Conservation (phyloP, 192 early-diverging fungal genomes). For the Coemansia sp. region DNA sequence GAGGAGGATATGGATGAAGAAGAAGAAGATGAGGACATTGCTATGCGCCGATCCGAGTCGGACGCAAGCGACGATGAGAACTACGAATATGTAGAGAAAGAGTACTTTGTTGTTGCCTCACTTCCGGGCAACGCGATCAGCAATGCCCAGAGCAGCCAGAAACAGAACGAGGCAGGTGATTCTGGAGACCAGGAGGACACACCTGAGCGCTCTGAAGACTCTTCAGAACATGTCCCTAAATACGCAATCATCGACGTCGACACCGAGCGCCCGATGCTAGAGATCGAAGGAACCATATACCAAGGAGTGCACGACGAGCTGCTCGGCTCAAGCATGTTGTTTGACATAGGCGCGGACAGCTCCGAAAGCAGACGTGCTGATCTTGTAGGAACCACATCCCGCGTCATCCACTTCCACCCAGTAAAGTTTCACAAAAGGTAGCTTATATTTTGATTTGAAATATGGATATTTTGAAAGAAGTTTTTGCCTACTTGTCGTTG, state of each 20-base stretch:
- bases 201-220: not conserved
- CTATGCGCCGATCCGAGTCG: not conserved
- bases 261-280: constrained; percentile 36
- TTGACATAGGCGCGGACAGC: constrained; percentile 22
- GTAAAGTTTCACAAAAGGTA: constrained; percentile 17
- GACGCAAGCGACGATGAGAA: not conserved
- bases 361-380: constrained; percentile 12
- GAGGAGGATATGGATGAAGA: too few relatives aligned
- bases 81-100: constrained; percentile 38
- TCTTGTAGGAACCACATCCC: constrained; percentile 29
- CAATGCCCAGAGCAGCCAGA: not conserved
- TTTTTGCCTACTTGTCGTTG: constrained; percentile 36
- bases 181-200: not conserved
- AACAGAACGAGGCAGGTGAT: not conserved
- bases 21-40: not conserved
- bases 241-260: constrained; percentile 45
- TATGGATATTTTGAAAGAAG: not conserved
- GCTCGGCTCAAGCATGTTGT: constrained; percentile 38
- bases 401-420: constrained; percentile 27
- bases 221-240: constrained; percentile 1
- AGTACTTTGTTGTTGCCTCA: constrained; percentile 34
- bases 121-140: constrained; percentile 18
- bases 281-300: constrained; percentile 43
- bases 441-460: not conserved
- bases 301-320: constrained; percentile 35